Conservation (phyloP, 2,329 filamentous ascomycete genomes). For the Chaetomiaceae sp. region DNA sequence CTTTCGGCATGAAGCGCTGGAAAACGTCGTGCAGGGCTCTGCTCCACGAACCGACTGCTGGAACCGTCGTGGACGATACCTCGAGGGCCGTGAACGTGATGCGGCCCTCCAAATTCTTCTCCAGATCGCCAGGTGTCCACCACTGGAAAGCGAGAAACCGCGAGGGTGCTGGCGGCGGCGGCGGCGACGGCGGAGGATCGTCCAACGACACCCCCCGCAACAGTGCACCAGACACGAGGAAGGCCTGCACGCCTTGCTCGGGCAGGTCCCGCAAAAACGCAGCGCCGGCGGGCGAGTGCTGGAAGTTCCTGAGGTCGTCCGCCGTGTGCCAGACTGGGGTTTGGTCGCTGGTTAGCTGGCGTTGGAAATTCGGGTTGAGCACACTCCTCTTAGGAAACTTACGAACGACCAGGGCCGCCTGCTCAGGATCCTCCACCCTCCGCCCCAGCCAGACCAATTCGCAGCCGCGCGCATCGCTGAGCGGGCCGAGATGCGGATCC, state of each 20-base stretch:
- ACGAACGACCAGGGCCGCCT: constrained; percentile 21
- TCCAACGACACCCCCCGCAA: not conserved
- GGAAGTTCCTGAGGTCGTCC: constrained; percentile 16
- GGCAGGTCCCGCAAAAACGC: constrained; percentile 20
- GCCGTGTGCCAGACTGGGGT: constrained; percentile 10
- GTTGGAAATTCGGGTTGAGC: not conserved
- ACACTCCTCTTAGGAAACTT: not conserved
- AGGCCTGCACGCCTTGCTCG: not conserved
- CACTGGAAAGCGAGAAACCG: not conserved
- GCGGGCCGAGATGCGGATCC: constrained; percentile 18
- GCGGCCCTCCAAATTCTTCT: not conserved
- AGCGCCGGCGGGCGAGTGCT: constrained; percentile 18
- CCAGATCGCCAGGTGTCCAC: not conserved
- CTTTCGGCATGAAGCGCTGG: not conserved
- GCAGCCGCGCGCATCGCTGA: constrained; percentile 9
- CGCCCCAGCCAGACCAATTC: constrained; percentile 12
- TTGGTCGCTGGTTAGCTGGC: not conserved
- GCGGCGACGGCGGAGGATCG: not conserved
- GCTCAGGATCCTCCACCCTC: constrained; percentile 19
- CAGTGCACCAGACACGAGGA: not conserved
- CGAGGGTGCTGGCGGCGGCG: not conserved
- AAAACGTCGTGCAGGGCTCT: not conserved
- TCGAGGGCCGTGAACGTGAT: not conserved
- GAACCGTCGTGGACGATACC: not conserved
- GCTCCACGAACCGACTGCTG: not conserved